Percentiles rank a stretch among this genome's conserved stretches.
These are phyloP conservation scores for Penicillium oxalicum DNA, from an alignment of 2,329 filamentous ascomycete species.

Conservation along the genomic window DNA sequence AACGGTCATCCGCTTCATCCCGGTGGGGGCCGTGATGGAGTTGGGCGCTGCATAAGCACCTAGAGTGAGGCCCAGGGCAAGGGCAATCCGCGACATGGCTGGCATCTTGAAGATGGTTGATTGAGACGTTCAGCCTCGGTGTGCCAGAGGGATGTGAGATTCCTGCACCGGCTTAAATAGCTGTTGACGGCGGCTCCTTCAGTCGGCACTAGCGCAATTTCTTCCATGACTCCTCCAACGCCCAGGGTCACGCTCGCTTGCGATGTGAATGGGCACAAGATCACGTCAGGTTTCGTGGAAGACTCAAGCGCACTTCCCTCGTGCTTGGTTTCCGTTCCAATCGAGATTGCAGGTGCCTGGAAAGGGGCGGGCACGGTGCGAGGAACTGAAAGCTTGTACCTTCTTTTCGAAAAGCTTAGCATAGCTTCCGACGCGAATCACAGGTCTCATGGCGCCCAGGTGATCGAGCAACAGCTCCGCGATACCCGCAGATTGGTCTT, in stretches of 20 bases:
- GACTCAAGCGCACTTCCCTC: background rate
- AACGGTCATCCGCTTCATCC: conserved; percentile 4
- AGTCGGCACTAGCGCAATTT: too few species aligned
- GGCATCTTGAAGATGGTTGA: background rate
- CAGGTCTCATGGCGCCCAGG: background rate
- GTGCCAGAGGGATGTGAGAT: too few species aligned
- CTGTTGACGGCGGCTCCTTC: too few species aligned
- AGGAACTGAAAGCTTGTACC: background rate
- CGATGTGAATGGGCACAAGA: too few species aligned
- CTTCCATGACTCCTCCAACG: too few species aligned
- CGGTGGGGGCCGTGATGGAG: conserved; percentile 6
- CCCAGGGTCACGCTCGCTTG: too few species aligned
- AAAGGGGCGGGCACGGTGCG: background rate
- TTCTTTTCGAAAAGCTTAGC: conserved; percentile 1
- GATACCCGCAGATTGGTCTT: background rate
- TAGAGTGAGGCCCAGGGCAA: background rate
- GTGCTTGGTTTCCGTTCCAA: background rate
- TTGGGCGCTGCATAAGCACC: conserved; percentile 4
- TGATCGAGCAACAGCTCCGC: background rate
- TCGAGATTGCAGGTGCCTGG: background rate
- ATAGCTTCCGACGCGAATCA: background rate
- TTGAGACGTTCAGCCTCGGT: too few species aligned
- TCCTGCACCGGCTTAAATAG: too few species aligned
- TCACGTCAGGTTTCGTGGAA: too few species aligned
- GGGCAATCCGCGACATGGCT: conserved; percentile 1